Base-by-base conservation (phyloP, 129 eudicot species). In the Mikania micrantha region DNA sequence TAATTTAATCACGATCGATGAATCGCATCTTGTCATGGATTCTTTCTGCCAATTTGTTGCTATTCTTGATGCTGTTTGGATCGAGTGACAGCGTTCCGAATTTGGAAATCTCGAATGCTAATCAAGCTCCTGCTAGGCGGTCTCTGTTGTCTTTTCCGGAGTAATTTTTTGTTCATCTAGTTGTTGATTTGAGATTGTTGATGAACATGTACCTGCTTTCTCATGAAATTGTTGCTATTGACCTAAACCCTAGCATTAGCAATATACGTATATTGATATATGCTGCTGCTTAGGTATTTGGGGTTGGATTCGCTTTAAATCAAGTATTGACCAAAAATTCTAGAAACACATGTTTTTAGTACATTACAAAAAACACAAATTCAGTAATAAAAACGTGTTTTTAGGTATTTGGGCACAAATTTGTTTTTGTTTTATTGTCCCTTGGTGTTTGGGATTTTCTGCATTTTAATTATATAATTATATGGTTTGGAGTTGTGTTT, bases 121-220 rank as follows among this genome's bases (percentile, higher is more conserved):
- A 60, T 60, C 68, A 29, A 22, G 65, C 79, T 2, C 88, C 88
- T 15, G 77, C 80, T 21, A 66, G 79, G 59, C 82, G 88, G 60
- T 67, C 88, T 31, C 64, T 83, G 8, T 72, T 83, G 72, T 72
- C 82, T 5, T 39, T 54, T 32, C 58, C 84, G 1, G 77, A 79
- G 87, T 83, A 65, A 76, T 83, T 69, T 62, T 31, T 62, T 39
- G 3, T 20, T 15, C 27, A 47, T 29, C 28, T 24, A 10, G 25
- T 39, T 24, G 47, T 66, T 56, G 31, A 13, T 74, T 66, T 74
- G 29, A 61, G 28, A 12, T 60, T 59, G 21, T 32, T 56, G 39
- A 59, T 3, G 6, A 42, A 60, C 7, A 38, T 17, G 58, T 29
- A 47, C 20, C 3, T 15, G 56, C 21, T 29, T 58, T 42, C 15